A percentile compares a stretch with the other conserved stretches of the same genome.
These are phyloP conservation scores for Aspergillus quadrilineatus DNA, from an alignment of 2,329 filamentous ascomycete species.

Conservation along the genomic window DNA sequence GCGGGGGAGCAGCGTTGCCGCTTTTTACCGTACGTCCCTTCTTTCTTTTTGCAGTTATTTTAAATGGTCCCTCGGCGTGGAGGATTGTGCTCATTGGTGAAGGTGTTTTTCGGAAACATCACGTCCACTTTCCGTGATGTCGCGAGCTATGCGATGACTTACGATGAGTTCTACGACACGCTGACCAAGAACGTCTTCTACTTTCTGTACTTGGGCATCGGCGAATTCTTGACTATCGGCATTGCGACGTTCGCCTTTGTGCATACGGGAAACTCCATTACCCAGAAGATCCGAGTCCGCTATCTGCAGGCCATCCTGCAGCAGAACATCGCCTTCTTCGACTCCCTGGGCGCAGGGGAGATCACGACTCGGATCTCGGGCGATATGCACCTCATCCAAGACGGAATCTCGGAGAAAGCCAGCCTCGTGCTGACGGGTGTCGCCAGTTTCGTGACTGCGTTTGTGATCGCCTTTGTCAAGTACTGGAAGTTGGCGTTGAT, in stretches of 20 bases:
- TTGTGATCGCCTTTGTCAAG: conserved; percentile 82
- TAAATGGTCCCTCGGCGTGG: no score
- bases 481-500: conserved; percentile 93
- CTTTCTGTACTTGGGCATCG: conserved; percentile 78
- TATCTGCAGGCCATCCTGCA: conserved; percentile 79
- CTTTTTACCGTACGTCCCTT: conserved; percentile 64
- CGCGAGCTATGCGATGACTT: conserved; percentile 50
- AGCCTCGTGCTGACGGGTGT: conserved; percentile 71
- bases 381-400: conserved; percentile 86
- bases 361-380: conserved; percentile 89
- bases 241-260: conserved; percentile 82
- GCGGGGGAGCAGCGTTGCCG: conserved; percentile 69
- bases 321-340: conserved; percentile 88
- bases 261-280: conserved; percentile 75
- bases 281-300: conserved; percentile 70
- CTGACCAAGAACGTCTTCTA: conserved; percentile 68
- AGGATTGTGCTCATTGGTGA: background rate
- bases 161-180: conserved; percentile 57
- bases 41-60: background rate
- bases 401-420: conserved; percentile 87
- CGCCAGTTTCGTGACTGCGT: conserved; percentile 79
- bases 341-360: conserved; percentile 84
- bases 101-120: conserved; percentile 69
- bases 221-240: conserved; percentile 71
- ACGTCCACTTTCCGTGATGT: conserved; percentile 69